Evolutionary conservation across 306 rosid genomes (phyloP).

Genomic region (Hylodesmum podocarpum): DNA sequence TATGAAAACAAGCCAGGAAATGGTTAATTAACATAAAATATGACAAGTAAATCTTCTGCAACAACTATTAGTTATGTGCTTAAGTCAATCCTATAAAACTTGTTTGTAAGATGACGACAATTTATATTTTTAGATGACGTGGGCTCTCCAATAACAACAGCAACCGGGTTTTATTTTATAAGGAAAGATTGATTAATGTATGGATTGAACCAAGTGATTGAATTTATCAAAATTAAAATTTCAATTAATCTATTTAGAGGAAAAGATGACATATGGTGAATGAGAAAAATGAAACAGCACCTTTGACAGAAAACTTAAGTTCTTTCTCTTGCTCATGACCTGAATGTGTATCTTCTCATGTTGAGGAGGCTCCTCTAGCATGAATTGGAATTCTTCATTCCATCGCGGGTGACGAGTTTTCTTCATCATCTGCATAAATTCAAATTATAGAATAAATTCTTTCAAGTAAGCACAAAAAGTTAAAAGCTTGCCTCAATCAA

Average conservation of each 20-base stretch:
- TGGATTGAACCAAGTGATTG: background rate
- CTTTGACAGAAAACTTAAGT: constrained; percentile 59
- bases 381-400: constrained; percentile 85
- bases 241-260: background rate
- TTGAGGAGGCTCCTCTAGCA: constrained; percentile 91
- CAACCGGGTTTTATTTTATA: too few relatives aligned
- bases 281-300: constrained; percentile 35
- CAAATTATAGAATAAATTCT: background rate
- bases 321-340: constrained; percentile 66
- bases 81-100: too few relatives aligned
- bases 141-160: too few relatives aligned
- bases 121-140: too few relatives aligned
- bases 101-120: too few relatives aligned
- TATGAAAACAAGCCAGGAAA: background rate
- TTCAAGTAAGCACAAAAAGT: background rate
- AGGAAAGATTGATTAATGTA: background rate
- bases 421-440: constrained; percentile 53
- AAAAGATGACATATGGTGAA: background rate
- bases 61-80: too few relatives aligned
- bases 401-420: constrained; percentile 77
- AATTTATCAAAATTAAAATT: background rate
- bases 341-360: constrained; percentile 76
- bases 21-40: background rate
- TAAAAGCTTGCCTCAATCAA: background rate
- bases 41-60: too few relatives aligned